phyloP scores from a whole-genome alignment of 495 filamentous ascomycete genomes.

The Barbatosphaeria neglecta region DNA sequence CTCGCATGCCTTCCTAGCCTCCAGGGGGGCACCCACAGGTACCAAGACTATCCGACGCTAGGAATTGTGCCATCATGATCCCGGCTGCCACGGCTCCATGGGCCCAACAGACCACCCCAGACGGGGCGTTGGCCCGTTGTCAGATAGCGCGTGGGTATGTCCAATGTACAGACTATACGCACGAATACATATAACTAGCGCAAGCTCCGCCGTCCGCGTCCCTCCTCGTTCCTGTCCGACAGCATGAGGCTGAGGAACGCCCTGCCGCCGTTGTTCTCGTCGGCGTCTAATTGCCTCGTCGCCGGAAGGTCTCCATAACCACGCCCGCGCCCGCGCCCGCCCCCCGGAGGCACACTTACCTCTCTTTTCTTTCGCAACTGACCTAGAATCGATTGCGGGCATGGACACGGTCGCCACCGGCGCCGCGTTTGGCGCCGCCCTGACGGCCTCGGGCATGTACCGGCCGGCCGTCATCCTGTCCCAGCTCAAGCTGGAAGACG shows the following conservation, averaged over 20 bases:
- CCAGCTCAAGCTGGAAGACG: slow-evolving; percentile 42
- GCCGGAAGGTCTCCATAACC: no score
- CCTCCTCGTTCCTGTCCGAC: no score
- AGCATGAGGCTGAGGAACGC: no score
- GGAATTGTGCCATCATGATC: not conserved
- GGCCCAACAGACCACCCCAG: no score
- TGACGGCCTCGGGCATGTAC: slow-evolving; percentile 41
- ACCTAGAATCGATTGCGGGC: not conserved
- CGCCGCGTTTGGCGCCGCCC: slow-evolving; percentile 41
- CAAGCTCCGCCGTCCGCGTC: no score
- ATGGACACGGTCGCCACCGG: slow-evolving; percentile 29
- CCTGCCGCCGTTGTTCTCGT: not conserved
- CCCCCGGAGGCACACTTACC: not conserved
- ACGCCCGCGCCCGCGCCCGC: no score
- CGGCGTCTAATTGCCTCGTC: not conserved
- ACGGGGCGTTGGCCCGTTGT: no score
- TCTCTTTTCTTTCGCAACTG: not conserved
- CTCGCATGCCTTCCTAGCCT: no score
- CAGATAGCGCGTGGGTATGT: not conserved
- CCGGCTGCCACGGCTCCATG: not conserved
- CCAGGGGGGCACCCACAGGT: no score
- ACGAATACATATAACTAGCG: no score
- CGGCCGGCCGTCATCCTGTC: slow-evolving; percentile 38
- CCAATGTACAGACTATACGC: no score
- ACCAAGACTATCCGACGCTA: no score